Base-by-base conservation (phyloP, 78 protist species). In the Bigelowiella natans region DNA sequence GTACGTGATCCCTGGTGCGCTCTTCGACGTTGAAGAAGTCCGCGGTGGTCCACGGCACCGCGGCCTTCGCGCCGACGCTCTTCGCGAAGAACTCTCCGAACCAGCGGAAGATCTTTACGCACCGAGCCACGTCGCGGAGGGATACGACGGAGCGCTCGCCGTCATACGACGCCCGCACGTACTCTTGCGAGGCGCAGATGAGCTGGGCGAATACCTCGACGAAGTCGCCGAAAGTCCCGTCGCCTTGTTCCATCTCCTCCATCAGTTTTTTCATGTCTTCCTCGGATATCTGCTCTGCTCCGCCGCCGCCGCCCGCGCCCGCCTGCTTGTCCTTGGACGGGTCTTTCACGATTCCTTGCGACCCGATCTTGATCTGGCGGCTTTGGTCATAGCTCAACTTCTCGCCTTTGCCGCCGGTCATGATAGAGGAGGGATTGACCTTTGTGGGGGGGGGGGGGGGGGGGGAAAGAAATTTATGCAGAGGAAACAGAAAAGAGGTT, bases 71-170 rank as follows among this genome's bases (percentile, higher is more conserved):
- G 39, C 29, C 86, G 28, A 28, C 11, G 3, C 7, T 7, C 86
- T 11, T 83, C 38, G 86, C 86, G 38, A 83, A 28, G 86, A 83
- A 83, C 38, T 83, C 86, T 29, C 86, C 86, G 11, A 83, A 83
- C 86, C 86, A 83, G 2, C 86, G 86, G 86, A 83, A 83, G 37
- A 83, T 34, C 86, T 83, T 7, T 28, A 83, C 86, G 86, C 86
- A 83, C 38, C 86, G 86, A 29, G 86, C 86, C 37, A 83, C 86
- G 29, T 83, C 86, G 11, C 86, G 86, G 3, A 83, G 86, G 31
- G 86, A 83, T 18, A 83, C 86, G 3, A 83, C 86, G 37, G 38
- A 30, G 2, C 86, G 86, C 86, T 83, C 86, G 11, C 86, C 86
- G 86, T 28, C 86, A 34, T 83, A 28, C 37, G 29, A 18, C 38